Percentiles rank a stretch among this genome's conserved stretches.
These are phyloP conservation scores for Wickerhamiella infanticola DNA, from an alignment of 1,139 yeast genomes.

Conservation along the genomic window DNA sequence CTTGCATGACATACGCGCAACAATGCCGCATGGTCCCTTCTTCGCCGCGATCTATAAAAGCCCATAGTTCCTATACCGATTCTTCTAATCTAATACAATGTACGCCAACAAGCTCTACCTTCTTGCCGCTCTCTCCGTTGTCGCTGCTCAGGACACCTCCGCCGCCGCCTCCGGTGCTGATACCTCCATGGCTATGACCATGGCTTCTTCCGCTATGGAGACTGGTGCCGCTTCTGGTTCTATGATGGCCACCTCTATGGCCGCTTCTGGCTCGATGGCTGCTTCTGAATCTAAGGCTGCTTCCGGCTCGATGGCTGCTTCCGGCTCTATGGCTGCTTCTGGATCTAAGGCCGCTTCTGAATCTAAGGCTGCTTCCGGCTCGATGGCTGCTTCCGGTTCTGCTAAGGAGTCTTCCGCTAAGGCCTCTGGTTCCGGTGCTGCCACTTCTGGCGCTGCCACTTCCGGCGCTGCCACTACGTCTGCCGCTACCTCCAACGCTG, in stretches of 20 bases:
- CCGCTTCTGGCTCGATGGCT: constrained; percentile 2
- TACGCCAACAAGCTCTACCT: not conserved
- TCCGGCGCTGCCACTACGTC: not conserved
- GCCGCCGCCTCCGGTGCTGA: constrained; percentile 5
- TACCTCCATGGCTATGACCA: constrained; percentile 3
- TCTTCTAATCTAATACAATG: not conserved
- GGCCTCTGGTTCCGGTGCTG: not conserved
- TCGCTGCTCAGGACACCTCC: constrained; percentile 1
- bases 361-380: constrained; percentile 3
- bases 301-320: constrained; percentile 2
- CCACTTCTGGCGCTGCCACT: constrained; percentile 1
- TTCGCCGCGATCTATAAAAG: not conserved
- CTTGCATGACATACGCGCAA: too few relatives aligned
- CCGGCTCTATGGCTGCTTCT: constrained; percentile 3
- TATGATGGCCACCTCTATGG: not conserved
- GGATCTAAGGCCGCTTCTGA: constrained; percentile 1
- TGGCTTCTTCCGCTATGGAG: constrained; percentile 2
- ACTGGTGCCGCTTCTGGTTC: constrained; percentile 2
- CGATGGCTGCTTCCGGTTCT: constrained; percentile 3
- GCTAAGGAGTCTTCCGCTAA: constrained; percentile 4
- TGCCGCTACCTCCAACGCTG: constrained; percentile 3
- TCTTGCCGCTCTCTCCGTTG: not conserved
- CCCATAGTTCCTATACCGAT: not conserved
- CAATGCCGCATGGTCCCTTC: too few relatives aligned
- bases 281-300: constrained; percentile 5